Conservation (phyloP, 2,329 filamentous ascomycete genomes). For the Aspergillus carbonarius region DNA sequence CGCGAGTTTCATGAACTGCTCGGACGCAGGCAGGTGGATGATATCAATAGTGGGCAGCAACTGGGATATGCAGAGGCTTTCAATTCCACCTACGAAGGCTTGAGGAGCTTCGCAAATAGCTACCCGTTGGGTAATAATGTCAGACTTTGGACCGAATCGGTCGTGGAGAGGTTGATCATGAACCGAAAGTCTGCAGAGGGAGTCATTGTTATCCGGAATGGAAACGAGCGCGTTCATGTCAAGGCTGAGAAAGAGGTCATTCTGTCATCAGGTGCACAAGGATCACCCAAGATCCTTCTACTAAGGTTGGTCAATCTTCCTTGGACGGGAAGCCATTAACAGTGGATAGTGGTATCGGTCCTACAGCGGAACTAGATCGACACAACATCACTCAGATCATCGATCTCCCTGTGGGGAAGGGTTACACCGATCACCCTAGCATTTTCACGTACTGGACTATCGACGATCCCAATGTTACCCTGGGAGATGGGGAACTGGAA, state of each 20-base stretch:
- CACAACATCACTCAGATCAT: background rate
- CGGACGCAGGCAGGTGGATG: background rate
- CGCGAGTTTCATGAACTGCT: background rate
- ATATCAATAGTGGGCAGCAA: background rate
- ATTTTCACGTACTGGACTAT: slow-evolving; percentile 5
- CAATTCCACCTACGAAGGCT: background rate
- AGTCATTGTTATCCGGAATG: background rate
- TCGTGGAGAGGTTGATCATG: background rate
- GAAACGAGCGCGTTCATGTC: background rate
- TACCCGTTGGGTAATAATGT: background rate
- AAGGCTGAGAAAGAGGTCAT: background rate
- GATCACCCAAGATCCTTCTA: slow-evolving; percentile 1
- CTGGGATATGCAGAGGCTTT: background rate
- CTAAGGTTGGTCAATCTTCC: background rate
- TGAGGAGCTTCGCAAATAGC: background rate
- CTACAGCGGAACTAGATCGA: background rate
- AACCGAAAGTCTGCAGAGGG: background rate
- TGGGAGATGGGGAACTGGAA: background rate
- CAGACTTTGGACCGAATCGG: background rate
- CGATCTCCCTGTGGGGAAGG: background rate
- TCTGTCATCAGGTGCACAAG: background rate
- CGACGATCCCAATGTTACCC: background rate
- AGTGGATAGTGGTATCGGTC: background rate
- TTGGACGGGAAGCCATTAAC: background rate
- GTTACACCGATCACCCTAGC: background rate